Conservation (phyloP, 2,329 filamentous ascomycete species). For the Penicillium sp. region DNA sequence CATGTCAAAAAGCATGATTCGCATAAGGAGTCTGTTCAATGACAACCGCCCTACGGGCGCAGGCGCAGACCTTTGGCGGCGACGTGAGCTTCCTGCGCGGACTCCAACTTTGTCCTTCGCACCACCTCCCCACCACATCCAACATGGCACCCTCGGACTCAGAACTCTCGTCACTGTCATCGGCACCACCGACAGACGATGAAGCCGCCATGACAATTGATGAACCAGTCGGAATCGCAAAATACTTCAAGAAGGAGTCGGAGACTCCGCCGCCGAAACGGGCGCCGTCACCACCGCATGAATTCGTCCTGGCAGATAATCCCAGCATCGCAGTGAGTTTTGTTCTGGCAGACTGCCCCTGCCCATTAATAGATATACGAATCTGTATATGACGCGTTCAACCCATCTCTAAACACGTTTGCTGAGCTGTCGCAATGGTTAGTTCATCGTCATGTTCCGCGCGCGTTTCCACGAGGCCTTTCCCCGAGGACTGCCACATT, state of each 20-base stretch:
- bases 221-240: constrained; percentile 43
- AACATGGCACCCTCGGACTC: constrained; percentile 54
- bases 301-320: constrained; percentile 86
- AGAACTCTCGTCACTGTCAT: constrained; percentile 58
- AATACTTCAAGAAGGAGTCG: constrained; percentile 49
- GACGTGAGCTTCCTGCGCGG: constrained; percentile 24
- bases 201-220: constrained; percentile 47
- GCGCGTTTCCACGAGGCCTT: constrained; percentile 89
- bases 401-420: constrained; percentile 30
- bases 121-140: constrained; percentile 29
- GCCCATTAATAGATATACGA: constrained; percentile 2
- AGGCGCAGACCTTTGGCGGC: constrained; percentile 7
- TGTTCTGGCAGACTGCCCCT: not conserved
- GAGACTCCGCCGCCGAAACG: constrained; percentile 70
- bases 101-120: constrained; percentile 28
- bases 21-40: constrained; percentile 12
- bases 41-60: constrained; percentile 17
- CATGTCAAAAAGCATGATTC: not conserved
- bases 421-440: constrained; percentile 34
- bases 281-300: constrained; percentile 82
- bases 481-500: constrained; percentile 79
- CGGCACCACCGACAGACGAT: constrained; percentile 59
- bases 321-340: constrained; percentile 82
- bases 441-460: constrained; percentile 99
- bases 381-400: constrained; percentile 28